Percentiles rank a stretch among this genome's conserved stretches.
Conservation (phyloP, 1,284 basidiomycete genomes). For the Sanghuangporus baumii region DNA sequence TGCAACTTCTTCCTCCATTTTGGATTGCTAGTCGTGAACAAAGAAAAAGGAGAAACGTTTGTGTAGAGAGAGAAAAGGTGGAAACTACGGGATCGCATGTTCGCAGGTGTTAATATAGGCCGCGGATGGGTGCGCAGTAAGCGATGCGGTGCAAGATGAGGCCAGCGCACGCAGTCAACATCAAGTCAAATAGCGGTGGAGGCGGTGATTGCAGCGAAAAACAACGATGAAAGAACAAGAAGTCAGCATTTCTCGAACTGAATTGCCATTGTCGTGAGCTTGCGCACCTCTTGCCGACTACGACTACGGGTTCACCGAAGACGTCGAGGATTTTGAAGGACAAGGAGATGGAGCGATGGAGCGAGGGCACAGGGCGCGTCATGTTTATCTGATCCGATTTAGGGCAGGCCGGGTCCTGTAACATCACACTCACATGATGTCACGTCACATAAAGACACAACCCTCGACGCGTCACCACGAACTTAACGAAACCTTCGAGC, state of each 20-base stretch:
- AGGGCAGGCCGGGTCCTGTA: background rate
- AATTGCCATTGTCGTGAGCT: background rate
- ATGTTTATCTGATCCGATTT: constrained; percentile 9
- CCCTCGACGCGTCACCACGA: constrained; percentile 14
- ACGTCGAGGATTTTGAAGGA: constrained; percentile 9
- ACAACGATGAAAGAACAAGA: background rate
- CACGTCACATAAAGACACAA: background rate
- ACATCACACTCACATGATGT: background rate
- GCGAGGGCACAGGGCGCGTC: constrained; percentile 15
- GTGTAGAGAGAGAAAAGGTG: background rate
- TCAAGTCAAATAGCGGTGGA: background rate
- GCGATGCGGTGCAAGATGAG: background rate
- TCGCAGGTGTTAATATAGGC: background rate
- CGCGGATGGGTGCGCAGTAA: constrained; percentile 2
- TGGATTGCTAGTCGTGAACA: constrained; percentile 17
- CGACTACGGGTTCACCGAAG: constrained; percentile 3
- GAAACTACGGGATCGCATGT: background rate
- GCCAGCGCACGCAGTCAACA: background rate
- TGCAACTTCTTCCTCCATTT: constrained; percentile 42
- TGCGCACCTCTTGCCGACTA: constrained; percentile 12
- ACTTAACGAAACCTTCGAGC: background rate
- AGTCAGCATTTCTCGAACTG: background rate
- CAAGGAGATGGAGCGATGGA: constrained; percentile 1
- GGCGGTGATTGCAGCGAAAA: constrained; percentile 2
- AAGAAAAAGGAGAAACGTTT: background rate